phyloP scores from a whole-genome alignment of 176 grass and related monocot species.

The Avena sativa region DNA sequence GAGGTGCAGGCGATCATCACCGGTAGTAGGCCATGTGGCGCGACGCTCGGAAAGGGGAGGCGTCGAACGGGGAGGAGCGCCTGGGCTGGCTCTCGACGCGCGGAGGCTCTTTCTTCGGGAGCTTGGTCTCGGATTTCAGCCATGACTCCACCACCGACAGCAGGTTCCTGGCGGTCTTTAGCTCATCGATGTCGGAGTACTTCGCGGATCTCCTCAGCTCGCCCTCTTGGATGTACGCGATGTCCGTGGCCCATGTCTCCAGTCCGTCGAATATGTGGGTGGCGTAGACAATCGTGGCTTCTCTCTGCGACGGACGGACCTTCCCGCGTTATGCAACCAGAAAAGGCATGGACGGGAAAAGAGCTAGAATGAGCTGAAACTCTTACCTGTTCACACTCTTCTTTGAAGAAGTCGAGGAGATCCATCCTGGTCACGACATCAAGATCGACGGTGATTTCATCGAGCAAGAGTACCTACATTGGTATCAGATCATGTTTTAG shows the following conservation, averaged over 20 bases:
- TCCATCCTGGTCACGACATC: constrained; percentile 96
- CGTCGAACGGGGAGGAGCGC: constrained; percentile 69
- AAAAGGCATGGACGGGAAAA: neutral
- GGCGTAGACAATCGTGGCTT: constrained; percentile 87
- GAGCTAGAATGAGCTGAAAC: constrained; percentile 12
- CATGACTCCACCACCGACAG: constrained; percentile 86
- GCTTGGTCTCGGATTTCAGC: constrained; percentile 76
- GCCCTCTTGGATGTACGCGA: constrained; percentile 92
- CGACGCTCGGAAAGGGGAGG: constrained; percentile 83
- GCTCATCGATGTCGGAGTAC: constrained; percentile 60
- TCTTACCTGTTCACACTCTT: constrained; percentile 89
- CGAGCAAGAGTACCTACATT: constrained; percentile 83
- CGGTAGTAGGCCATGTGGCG: constrained; percentile 99
- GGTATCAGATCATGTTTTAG: constrained; percentile 19
- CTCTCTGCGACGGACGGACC: constrained; percentile 56
- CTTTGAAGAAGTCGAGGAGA: constrained; percentile 94
- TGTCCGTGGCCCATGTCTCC: constrained; percentile 79
- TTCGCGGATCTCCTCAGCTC: constrained; percentile 68
- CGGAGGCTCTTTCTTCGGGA: constrained; percentile 62
- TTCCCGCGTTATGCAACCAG: neutral
- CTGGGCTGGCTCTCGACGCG: constrained; percentile 43
- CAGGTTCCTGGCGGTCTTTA: constrained; percentile 75
- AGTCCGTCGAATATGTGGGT: constrained; percentile 95
- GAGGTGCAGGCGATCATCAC: constrained; percentile 42
- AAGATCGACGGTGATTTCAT: constrained; percentile 90